These are phyloP conservation scores for Tuber brumale DNA, from an alignment of 495 filamentous ascomycete genomes.

Conservation along the genomic window DNA sequence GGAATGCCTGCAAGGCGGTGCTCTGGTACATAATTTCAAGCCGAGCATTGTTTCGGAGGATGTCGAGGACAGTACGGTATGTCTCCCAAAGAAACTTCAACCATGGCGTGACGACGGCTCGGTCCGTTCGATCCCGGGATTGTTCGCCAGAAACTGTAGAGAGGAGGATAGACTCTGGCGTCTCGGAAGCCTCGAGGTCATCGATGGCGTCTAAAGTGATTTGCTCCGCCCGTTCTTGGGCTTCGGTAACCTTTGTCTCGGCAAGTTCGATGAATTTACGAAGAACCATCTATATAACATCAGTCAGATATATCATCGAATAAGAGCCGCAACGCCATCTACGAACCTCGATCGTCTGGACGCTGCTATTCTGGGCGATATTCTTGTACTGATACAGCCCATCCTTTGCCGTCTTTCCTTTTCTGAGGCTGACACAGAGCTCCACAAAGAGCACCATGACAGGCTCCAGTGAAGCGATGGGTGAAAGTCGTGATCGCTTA, in stretches of 20 bases:
- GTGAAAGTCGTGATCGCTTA: slow-evolving; percentile 93
- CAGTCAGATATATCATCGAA: slow-evolving; percentile 30
- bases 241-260: slow-evolving; percentile 90
- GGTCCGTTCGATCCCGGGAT: slow-evolving; percentile 90
- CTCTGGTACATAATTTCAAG: slow-evolving; percentile 97
- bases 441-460: slow-evolving; percentile 98
- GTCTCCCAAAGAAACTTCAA: slow-evolving; percentile 99
- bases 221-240: slow-evolving; percentile 93
- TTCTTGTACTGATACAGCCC: slow-evolving; percentile 99
- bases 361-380: slow-evolving; percentile 96
- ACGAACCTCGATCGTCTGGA: slow-evolving; percentile 88
- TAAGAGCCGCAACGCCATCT: slow-evolving; percentile 8
- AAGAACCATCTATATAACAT: slow-evolving; percentile 62
- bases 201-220: slow-evolving; percentile 84
- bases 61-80: slow-evolving; percentile 97
- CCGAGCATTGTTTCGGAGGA: slow-evolving; percentile 96
- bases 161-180: slow-evolving; percentile 93
- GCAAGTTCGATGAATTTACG: slow-evolving; percentile 97
- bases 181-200: slow-evolving; percentile 93
- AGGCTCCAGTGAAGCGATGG: slow-evolving; percentile 92
- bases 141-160: slow-evolving; percentile 98
- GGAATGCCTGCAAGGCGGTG: slow-evolving; percentile 94
- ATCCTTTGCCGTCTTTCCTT: slow-evolving; percentile 97
- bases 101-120: slow-evolving; percentile 97
- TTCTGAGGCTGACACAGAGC: slow-evolving; percentile 89